A percentile compares a stretch with the other conserved stretches of the same genome.
phyloP scores from a whole-genome alignment of 2,329 filamentous ascomycete genomes.

The Neofusicoccum kwambonambiense region DNA sequence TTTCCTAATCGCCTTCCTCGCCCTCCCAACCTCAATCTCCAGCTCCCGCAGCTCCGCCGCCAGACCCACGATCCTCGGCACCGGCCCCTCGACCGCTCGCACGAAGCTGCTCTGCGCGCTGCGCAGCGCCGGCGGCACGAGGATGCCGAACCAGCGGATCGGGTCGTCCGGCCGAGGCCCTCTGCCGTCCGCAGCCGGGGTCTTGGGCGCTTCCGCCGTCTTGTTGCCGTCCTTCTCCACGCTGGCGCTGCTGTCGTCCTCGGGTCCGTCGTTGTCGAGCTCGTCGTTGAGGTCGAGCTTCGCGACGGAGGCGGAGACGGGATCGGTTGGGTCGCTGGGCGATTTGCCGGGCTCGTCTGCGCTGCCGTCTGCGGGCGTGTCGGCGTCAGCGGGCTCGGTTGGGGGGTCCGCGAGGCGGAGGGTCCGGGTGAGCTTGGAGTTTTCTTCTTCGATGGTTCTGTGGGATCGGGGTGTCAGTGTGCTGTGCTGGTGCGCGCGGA shows the following conservation, averaged over 20 bases:
- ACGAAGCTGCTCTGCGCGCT: conserved; percentile 61
- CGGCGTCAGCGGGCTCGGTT: background rate
- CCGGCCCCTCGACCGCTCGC: conserved; percentile 54
- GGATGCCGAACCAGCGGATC: conserved; percentile 55
- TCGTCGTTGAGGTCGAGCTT: background rate
- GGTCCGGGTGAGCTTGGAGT: background rate
- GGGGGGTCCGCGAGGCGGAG: background rate
- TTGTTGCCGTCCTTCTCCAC: background rate
- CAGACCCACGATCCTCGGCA: conserved; percentile 60
- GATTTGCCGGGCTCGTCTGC: background rate
- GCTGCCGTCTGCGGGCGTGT: background rate
- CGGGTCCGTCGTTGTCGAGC: background rate
- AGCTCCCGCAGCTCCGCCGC: conserved; percentile 61
- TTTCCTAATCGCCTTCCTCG: conserved; percentile 48
- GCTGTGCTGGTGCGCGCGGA: too few species aligned
- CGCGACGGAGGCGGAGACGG: background rate
- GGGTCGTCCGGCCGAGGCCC: conserved; percentile 48
- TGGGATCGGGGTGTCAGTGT: conserved; percentile 24
- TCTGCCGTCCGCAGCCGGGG: background rate
- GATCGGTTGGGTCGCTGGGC: background rate
- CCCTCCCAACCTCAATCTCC: conserved; percentile 66
- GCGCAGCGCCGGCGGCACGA: conserved; percentile 49
- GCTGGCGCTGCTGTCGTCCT: background rate
- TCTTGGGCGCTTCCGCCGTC: background rate
- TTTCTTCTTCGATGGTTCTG: conserved; percentile 2